Evolutionary conservation across 495 filamentous ascomycete species (phyloP), one percentile per base, ranked within the genome.

Genomic region (Diplogelasinospora grovesii): DNA sequence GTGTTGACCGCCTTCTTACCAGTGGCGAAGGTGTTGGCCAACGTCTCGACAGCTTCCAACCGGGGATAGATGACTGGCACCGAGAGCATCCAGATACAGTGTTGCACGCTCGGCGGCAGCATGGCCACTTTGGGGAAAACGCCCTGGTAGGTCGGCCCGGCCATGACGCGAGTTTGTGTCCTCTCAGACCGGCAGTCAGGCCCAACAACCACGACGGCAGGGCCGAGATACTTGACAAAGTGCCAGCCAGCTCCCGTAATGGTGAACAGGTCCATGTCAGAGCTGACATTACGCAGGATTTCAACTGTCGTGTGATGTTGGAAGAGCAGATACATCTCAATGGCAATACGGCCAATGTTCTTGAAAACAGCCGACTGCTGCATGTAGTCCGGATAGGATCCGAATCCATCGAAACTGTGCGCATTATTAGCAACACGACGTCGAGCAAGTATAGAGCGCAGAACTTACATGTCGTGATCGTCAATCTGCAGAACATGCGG

Each of bases 291-390:
- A 22, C 90, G 82, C 13, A 98, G 78, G 22, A 97, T 84, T 52
- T 97, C 93, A 13, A 93, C 76, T 1, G 89, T 95, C 0, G 93
- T 95, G 60, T 98, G 92, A 57, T 98, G 92, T 54, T 98, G 92
- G 69, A 98, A 98, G 14, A 98, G 79, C n/a, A 98, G 74, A 54
- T 96, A 98, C 87, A 95, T 96, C 45, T 96, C 88, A 39, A 94
- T 90, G n/a, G 86, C 93, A 20, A 98, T 82, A 16, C 92, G 83
- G 18, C 92, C 92, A 50, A 97, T 95, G 59, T 95, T 95, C 61
- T 95, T 95, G 73, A 98, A 96, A 68, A 96, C 87, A 41, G 93
- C 82, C 1, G 86, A 94, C 54, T 83, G 84, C 57, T 98, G 92
- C 90, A 98, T 96, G 52, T 98, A 94, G 45, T 95, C 89, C 1